Percentiles rank a stretch among this genome's conserved stretches.
phyloP scores from a whole-genome alignment of 257 asterid genomes.

The Verbena officinalis region DNA sequence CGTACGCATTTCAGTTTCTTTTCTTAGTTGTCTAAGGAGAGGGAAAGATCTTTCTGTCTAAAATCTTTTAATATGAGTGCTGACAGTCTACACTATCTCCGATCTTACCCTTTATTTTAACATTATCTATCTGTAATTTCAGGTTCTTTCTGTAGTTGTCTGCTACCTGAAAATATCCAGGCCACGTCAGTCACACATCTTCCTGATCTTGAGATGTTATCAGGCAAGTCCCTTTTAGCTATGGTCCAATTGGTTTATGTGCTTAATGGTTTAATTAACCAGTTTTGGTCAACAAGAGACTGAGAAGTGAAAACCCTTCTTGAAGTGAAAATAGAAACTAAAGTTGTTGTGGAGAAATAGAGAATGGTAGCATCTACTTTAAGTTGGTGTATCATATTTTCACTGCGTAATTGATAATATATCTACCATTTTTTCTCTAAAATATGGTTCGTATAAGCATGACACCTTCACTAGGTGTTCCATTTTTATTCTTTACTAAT shows the following conservation, averaged over 20 bases:
- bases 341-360: constrained; percentile 7
- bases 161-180: constrained; percentile 84
- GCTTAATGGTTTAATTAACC: background rate
- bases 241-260: constrained; percentile 1
- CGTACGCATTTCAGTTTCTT: too few relatives aligned
- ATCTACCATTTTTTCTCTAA: constrained; percentile 4
- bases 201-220: constrained; percentile 58
- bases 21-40: too few relatives aligned
- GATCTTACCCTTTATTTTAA: constrained; percentile 14
- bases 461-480: background rate
- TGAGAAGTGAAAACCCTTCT: background rate
- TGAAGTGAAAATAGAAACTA: background rate
- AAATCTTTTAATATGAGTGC: constrained; percentile 5
- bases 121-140: constrained; percentile 33
- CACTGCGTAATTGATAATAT: too few relatives aligned
- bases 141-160: constrained; percentile 91
- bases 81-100: constrained; percentile 7
- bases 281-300: background rate
- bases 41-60: too few relatives aligned
- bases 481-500: background rate
- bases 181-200: constrained; percentile 59
- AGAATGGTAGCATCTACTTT: constrained; percentile 1
- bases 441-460: background rate
- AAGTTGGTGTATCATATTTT: background rate
- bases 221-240: constrained; percentile 50